These are phyloP conservation scores for Trichoderma oligosporum DNA, from an alignment of 2,329 filamentous ascomycete species.

Conservation along the genomic window DNA sequence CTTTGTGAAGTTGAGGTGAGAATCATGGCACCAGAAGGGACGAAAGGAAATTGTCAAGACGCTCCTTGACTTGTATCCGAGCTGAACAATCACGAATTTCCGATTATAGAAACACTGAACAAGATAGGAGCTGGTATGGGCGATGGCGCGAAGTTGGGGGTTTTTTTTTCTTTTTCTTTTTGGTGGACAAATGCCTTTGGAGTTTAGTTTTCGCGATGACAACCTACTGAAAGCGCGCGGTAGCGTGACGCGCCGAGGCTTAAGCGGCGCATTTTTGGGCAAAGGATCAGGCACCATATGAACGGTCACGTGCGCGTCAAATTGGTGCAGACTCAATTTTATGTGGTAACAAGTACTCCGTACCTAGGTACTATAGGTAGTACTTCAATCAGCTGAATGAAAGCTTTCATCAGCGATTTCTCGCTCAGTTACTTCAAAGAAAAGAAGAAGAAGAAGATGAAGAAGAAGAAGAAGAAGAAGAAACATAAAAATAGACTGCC, in stretches of 20 bases:
- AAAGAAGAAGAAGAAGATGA: too few species aligned
- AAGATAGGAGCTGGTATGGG: background rate
- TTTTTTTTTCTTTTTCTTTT: background rate
- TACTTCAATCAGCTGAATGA: too few species aligned
- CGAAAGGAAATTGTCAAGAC: background rate
- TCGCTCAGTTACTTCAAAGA: too few species aligned
- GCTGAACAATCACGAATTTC: background rate
- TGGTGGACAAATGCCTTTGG: background rate
- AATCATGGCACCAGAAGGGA: constrained; percentile 1
- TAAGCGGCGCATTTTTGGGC: constrained; percentile 32
- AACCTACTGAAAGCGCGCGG: constrained; percentile 14
- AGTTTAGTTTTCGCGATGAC: constrained; percentile 27
- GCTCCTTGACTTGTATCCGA: background rate
- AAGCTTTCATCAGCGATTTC: too few species aligned
- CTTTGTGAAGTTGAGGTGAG: constrained; percentile 21
- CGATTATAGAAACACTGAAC: background rate
- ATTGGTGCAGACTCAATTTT: background rate
- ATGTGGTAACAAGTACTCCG: background rate
- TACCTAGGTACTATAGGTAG: background rate
- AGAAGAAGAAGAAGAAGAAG: too few species aligned
- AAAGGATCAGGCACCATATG: constrained; percentile 21
- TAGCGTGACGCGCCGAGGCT: constrained; percentile 35
- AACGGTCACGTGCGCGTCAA: constrained; percentile 28
- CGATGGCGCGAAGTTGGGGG: background rate
- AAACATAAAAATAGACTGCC: too few species aligned